Base-by-base conservation (phyloP, 495 filamentous ascomycete genomes). In the Polyplosphaeria fusca region DNA sequence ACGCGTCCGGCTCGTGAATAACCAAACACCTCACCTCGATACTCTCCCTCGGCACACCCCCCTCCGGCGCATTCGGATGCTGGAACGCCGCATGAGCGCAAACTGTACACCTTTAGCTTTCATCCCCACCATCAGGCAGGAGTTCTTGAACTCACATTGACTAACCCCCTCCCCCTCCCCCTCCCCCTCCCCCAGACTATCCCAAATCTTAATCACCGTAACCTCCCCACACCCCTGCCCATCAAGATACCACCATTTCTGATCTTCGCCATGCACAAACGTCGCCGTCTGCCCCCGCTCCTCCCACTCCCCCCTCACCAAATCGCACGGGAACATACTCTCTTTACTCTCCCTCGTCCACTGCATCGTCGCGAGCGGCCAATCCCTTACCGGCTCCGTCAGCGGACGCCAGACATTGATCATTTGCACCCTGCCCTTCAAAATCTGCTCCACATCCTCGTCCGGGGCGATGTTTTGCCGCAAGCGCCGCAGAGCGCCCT, bases 311-410 rank as follows among this genome's bases (percentile, higher is more conserved):
- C 23, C 53, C 27, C 22, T 47, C 2, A 48, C 24, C 4, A 56
- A 22, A 42, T 56, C 19, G 18, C 43, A 48, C 1, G 53, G 19
- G 14, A 48, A 22, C 28, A 49, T 56, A 4, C 39, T 45, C 1
- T 5, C 12, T 12, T 19, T 24, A 24, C 41, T 19, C 5, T n/a
- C 23, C 9, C 4, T 48, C 22, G 47, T 30, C 24, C 42, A 56
- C 32, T 56, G 43, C 53, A 56, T 56, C 5, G 53, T 56, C 19
- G 53, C 53, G 14, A 56, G 24, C 20, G 53, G 53, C 53, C 53
- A 56, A 24, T 56, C 53, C 45, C 42, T 3, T 4, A 56, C 53
- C 1, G 44, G 28, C 4, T 20, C 43, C 5, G 14, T 48, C 13
- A 56, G 32, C n/a, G 53, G 53, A 5, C 53, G 53, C 53, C 53